phyloP scores from a whole-genome alignment of 345 rosid species.

The Mangifera indica region DNA sequence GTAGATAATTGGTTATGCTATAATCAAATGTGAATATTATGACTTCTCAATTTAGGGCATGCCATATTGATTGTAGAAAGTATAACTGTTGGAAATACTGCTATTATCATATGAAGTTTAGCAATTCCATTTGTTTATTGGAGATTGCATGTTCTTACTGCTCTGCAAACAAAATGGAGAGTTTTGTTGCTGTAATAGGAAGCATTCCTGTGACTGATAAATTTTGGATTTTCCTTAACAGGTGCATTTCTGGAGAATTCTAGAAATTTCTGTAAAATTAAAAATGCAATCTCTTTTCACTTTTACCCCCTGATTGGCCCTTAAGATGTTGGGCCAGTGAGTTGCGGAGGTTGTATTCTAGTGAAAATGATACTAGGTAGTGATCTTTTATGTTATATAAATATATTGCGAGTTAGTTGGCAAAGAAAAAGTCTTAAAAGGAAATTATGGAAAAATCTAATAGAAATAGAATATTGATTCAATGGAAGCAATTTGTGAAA shows the following conservation, averaged over 20 bases:
- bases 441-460: neutral
- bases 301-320: neutral
- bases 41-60: constrained; percentile 1
- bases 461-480: constrained; percentile 3
- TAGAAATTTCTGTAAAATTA: neutral
- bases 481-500: neutral
- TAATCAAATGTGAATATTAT: neutral
- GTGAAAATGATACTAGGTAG: neutral
- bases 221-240: neutral
- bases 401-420: neutral
- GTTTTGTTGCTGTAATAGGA: neutral
- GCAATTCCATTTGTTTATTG: neutral
- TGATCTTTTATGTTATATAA: neutral
- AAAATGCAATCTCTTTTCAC: neutral
- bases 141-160: neutral
- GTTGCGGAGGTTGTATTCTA: neutral
- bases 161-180: neutral
- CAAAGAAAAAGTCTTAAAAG: neutral
- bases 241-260: neutral
- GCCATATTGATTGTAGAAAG: neutral
- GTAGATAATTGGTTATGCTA: neutral
- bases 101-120: neutral
- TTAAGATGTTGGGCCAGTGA: neutral
- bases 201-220: neutral
- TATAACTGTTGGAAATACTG: neutral